Percentiles rank a stretch among this genome's conserved stretches.
Conservation (phyloP, 345 rosid genomes). For the Lepidium aucheri region DNA sequence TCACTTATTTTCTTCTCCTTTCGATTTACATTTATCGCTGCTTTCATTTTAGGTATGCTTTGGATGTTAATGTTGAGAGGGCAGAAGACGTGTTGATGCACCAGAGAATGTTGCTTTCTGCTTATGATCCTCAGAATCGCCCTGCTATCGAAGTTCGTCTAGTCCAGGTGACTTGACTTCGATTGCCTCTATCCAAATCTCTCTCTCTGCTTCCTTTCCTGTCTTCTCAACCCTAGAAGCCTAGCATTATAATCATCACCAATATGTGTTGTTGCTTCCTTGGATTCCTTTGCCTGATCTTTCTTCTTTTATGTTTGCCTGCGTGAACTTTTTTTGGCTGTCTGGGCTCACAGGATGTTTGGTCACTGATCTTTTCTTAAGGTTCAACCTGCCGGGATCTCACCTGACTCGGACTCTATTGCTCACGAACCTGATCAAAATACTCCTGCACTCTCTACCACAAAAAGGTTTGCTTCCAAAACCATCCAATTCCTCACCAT, state of each 20-base stretch:
- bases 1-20: background rate
- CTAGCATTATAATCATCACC: background rate
- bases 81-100: conserved; percentile 95
- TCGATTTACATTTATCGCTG: background rate
- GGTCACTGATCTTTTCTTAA: conserved; percentile 33
- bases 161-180: conserved; percentile 48
- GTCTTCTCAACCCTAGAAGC: background rate
- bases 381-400: conserved; percentile 57
- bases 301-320: conserved; percentile 5
- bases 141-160: conserved; percentile 33
- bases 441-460: conserved; percentile 24
- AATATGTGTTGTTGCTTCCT: background rate
- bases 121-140: conserved; percentile 21
- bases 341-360: conserved; percentile 27
- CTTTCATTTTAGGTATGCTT: conserved; percentile 55
- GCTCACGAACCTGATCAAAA: conserved; percentile 23
- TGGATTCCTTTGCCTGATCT: background rate
- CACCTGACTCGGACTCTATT: conserved; percentile 32
- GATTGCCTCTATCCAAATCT: background rate
- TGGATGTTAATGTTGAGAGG: conserved; percentile 95
- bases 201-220: background rate
- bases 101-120: conserved; percentile 26
- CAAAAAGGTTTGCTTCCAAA: conserved; percentile 42
- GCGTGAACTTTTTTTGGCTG: conserved; percentile 2
- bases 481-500: background rate